Base-by-base conservation (phyloP, 2,329 filamentous ascomycete genomes). In the Ascomycota sp. region DNA sequence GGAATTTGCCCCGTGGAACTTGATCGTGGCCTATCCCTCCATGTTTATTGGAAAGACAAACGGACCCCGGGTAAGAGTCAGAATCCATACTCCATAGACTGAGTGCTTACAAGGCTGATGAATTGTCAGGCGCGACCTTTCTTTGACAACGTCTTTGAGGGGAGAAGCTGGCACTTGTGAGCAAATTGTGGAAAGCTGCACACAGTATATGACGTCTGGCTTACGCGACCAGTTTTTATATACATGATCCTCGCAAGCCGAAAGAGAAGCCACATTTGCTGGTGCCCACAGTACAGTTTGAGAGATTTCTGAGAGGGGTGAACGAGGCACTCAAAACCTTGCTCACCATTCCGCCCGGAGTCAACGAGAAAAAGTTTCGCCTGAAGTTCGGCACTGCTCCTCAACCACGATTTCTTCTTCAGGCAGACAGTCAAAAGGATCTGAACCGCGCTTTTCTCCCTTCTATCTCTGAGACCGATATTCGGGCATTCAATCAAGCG, bases 91-190 rank as follows among this genome's bases (percentile, higher is more conserved):
- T 25, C 9, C n/a, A 5, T 1, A 7, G 27, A 5, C 21, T 6
- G 9, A 4, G 7, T 6, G 12, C 21, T 7, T 9, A 21, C 16
- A 21, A 21, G 16, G 13, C 27, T 34, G 24, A 32, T 13, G 32
- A 25, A 29, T 16, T 2, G 2, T 7, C 16, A 64, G 61, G 55
- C 52, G 5, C 44, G 41, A 16, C 53, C 56, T 0, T 64, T 67
- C 49, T 81, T 80, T 43, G 58, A 66, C 27, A 45, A 49, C 3
- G 64, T 80, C 33, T 59, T 77, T 40, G 68, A 66, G 43, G 53
- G 58, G 2, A 63, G 69, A 37, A 46, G 57, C 9, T 92, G 83
- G 83, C 72, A 86, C 40, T 56, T 92, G 79, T 89, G 60, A 62
- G 33, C 25, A 3, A 8, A n/a, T 25, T 12, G 11, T 6, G 16